phyloP scores from a whole-genome alignment of 2,329 filamentous ascomycete genomes.

The Diaporthe sp. region DNA sequence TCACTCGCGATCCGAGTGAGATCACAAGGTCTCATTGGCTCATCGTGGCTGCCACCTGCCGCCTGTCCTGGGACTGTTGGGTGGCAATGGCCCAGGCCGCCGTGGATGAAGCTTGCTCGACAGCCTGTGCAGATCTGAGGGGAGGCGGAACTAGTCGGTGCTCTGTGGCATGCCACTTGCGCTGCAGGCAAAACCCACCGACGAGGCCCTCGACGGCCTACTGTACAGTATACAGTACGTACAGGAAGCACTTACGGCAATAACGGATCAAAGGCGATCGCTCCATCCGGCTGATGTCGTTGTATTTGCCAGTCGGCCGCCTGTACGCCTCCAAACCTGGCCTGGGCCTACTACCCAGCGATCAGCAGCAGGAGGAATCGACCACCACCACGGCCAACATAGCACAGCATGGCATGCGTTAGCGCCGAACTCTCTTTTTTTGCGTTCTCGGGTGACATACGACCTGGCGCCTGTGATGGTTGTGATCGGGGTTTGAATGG shows the following conservation, averaged over 20 bases:
- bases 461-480: slow-evolving; percentile 18
- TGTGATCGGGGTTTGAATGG: slow-evolving; percentile 4
- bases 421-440: slow-evolving; percentile 20
- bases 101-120: slow-evolving; percentile 20
- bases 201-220: background rate
- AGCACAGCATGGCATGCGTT: slow-evolving; percentile 27
- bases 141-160: slow-evolving; percentile 9
- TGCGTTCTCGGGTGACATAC: background rate
- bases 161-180: background rate
- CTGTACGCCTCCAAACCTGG: background rate
- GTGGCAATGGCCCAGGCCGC: slow-evolving; percentile 3
- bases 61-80: slow-evolving; percentile 22
- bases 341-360: background rate
- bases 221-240: background rate
- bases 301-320: slow-evolving; percentile 8
- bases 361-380: background rate
- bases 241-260: slow-evolving; percentile 13
- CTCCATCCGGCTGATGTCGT: slow-evolving; percentile 22
- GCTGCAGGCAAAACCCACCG: background rate
- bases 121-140: slow-evolving; percentile 21
- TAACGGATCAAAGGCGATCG: slow-evolving; percentile 20
- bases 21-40: slow-evolving; percentile 21
- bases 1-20: slow-evolving; percentile 26
- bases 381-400: slow-evolving; percentile 6
- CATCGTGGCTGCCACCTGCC: slow-evolving; percentile 15